Evolutionary conservation across 768 basidiomycete species (phyloP).

Genomic region (Tylopilus plumbeoviolaceoides): DNA sequence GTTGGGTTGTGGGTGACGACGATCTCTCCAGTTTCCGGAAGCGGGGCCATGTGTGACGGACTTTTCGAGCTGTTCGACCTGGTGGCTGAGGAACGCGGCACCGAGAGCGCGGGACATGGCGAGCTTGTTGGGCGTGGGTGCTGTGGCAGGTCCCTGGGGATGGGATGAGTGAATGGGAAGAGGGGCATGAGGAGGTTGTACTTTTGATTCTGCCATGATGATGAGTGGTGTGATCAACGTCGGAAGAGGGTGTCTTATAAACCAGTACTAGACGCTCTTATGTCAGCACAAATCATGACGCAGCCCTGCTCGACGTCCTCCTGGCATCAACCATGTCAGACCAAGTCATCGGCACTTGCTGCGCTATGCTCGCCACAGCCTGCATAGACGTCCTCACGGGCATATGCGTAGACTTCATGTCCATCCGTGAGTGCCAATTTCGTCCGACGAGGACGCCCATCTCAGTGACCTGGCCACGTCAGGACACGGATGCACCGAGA

Average conservation of each 20-base stretch:
- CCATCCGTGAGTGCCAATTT: slow-evolving; percentile 16
- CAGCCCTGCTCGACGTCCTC: too few relatives aligned
- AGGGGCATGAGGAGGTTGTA: background rate
- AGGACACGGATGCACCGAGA: slow-evolving; percentile 26
- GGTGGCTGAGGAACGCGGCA: slow-evolving; percentile 82
- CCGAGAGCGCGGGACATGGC: slow-evolving; percentile 87
- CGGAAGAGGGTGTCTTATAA: background rate
- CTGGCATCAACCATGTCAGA: slow-evolving; percentile 14
- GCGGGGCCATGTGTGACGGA: slow-evolving; percentile 52
- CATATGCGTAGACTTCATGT: slow-evolving; percentile 22
- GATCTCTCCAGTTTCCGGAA: slow-evolving; percentile 62
- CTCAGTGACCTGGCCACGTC: background rate
- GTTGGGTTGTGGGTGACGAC: slow-evolving; percentile 30
- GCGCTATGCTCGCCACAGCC: slow-evolving; percentile 8
- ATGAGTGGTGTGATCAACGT: too few relatives aligned
- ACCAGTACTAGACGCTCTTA: background rate
- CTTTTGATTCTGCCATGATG: slow-evolving; percentile 21
- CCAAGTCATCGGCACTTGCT: slow-evolving; percentile 20
- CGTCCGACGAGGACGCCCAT: background rate
- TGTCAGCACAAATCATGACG: slow-evolving; percentile 10
- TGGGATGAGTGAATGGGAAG: background rate
- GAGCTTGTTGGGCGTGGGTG: slow-evolving; percentile 47
- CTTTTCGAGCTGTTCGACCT: slow-evolving; percentile 86
- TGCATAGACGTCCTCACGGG: slow-evolving; percentile 23
- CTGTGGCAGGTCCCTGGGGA: slow-evolving; percentile 21